Conservation (phyloP, 2,329 filamentous ascomycete species). For the Westerdykella sp. region DNA sequence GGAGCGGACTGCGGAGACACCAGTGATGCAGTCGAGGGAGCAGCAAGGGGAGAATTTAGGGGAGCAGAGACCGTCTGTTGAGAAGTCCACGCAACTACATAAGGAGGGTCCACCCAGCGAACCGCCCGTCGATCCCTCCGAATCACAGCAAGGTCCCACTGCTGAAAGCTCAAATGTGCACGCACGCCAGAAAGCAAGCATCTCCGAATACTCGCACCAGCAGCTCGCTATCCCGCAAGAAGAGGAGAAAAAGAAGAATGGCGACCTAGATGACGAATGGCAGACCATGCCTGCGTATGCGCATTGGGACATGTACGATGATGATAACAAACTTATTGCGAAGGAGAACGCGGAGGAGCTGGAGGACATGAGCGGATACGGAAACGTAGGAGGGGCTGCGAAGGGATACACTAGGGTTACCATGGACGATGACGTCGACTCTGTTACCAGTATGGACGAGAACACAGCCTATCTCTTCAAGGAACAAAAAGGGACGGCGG, state of each 20-base stretch:
- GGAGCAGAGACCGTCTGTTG: conserved; percentile 3
- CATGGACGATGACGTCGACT: conserved; percentile 89
- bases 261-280: conserved; percentile 71
- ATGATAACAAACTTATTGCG: conserved; percentile 81
- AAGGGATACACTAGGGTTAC: conserved; percentile 96
- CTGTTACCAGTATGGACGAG: conserved; percentile 92
- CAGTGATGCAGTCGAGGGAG: neutral
- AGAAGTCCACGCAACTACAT: conserved; percentile 2
- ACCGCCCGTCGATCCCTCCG: conserved; percentile 2
- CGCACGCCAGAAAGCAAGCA: conserved; percentile 26
- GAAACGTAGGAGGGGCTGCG: conserved; percentile 76
- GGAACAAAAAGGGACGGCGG: conserved; percentile 55
- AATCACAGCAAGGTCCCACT: neutral
- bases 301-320: conserved; percentile 91
- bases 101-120: too few relatives aligned
- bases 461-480: conserved; percentile 96
- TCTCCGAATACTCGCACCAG: conserved; percentile 91
- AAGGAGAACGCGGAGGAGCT: conserved; percentile 65
- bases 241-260: conserved; percentile 47
- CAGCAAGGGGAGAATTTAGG: too few relatives aligned
- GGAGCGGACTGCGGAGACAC: too few relatives aligned
- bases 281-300: conserved; percentile 92
- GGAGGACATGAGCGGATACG: conserved; percentile 66
- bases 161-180: neutral
- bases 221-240: conserved; percentile 54